Evolutionary conservation across 345 rosid genomes (phyloP).

Genomic region (Ceriops decandra): DNA sequence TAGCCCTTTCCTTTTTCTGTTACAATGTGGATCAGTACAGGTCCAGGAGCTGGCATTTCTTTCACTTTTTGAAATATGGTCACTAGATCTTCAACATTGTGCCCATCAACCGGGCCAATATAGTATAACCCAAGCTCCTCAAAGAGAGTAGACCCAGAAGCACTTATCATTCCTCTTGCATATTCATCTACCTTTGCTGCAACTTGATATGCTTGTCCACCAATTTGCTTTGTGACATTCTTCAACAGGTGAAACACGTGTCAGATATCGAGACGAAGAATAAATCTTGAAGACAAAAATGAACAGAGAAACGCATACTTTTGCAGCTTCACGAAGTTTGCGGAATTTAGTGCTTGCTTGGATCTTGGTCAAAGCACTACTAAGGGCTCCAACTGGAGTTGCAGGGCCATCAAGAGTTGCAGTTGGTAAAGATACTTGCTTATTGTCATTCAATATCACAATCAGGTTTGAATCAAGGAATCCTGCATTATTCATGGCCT

Average conservation of each 20-base stretch:
- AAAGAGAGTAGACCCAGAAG: conserved; percentile 54
- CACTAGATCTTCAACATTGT: conserved; percentile 60
- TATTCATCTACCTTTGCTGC: conserved; percentile 74
- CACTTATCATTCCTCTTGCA: conserved; percentile 62
- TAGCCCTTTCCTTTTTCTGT: conserved; percentile 81
- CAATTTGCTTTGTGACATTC: conserved; percentile 58
- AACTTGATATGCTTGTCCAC: conserved; percentile 48
- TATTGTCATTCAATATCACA: conserved; percentile 58
- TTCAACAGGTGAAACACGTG: conserved; percentile 16
- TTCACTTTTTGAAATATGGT: conserved; percentile 53
- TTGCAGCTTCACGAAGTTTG: conserved; percentile 66
- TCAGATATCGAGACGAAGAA: conserved; percentile 13
- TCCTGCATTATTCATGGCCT: conserved; percentile 75
- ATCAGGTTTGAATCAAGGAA: conserved; percentile 58
- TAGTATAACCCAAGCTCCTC: conserved; percentile 67
- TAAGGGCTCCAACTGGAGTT: conserved; percentile 68
- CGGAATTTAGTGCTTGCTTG: conserved; percentile 60
- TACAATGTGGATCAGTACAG: conserved; percentile 61
- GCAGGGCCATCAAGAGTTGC: conserved; percentile 78
- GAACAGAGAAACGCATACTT: conserved; percentile 28
- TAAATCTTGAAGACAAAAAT: neutral
- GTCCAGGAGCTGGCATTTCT: conserved; percentile 70
- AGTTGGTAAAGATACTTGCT: conserved; percentile 71
- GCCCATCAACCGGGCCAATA: conserved; percentile 68
- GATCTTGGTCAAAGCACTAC: conserved; percentile 48